These are phyloP conservation scores for Elongisporangium undulatum DNA, from an alignment of 352 stramenopile genomes.

Conservation along the genomic window DNA sequence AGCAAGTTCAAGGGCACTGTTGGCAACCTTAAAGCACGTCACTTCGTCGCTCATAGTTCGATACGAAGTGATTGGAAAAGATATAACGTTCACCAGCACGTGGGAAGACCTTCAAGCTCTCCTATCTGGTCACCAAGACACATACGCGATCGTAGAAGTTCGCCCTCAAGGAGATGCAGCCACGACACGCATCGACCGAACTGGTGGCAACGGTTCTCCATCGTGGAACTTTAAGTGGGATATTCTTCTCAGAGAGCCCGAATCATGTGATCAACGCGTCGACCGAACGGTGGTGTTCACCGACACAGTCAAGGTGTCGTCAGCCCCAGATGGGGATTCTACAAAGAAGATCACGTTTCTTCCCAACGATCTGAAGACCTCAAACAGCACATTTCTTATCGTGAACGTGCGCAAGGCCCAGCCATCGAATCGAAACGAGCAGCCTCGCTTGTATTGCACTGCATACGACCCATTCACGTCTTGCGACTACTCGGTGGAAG, in stretches of 20 bases:
- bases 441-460: constrained; percentile 62
- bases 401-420: constrained; percentile 59
- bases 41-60: constrained; percentile 47
- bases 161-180: constrained; percentile 65
- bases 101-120: constrained; percentile 66
- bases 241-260: constrained; percentile 48
- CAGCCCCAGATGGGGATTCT: constrained; percentile 29
- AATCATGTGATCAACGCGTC: constrained; percentile 38
- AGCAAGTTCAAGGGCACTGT: constrained; percentile 14
- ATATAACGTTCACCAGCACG: constrained; percentile 30
- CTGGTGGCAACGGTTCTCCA: constrained; percentile 39
- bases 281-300: constrained; percentile 73
- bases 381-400: constrained; percentile 56
- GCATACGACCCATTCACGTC: constrained; percentile 80
- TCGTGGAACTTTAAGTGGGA: constrained; percentile 59
- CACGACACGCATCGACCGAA: constrained; percentile 38
- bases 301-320: constrained; percentile 60
- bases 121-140: constrained; percentile 50
- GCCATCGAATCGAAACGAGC: constrained; percentile 16
- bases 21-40: constrained; percentile 48
- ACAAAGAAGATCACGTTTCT: constrained; percentile 51
- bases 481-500: constrained; percentile 71
- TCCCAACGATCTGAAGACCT: constrained; percentile 10
- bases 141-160: constrained; percentile 59
- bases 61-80: constrained; percentile 58